Base-by-base conservation (phyloP, 2,329 filamentous ascomycete genomes). In the Dactylonectria macrodidyma region DNA sequence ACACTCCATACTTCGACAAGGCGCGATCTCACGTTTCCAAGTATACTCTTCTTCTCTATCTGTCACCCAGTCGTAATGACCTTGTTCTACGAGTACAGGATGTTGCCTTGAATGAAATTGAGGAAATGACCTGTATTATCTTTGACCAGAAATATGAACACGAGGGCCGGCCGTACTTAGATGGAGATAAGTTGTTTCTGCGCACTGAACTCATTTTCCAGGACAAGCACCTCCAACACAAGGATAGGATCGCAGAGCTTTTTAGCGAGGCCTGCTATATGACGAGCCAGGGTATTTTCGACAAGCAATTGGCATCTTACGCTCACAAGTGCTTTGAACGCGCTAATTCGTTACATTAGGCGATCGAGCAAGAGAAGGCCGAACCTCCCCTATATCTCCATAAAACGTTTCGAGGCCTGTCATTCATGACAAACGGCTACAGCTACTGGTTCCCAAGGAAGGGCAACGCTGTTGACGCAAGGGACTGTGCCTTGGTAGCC, bases 81-180 rank as follows among this genome's bases (percentile, higher is more conserved):
- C 41, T 50, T 19, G 44, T 41, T 30, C 36, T 65, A 11, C 62
- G 57, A 14, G 24, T 65, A 12, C 41, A 56, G n/a, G 62, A 65
- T 24, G 62, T 65, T 51, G 22, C 5, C 47, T 65, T 1, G 10
- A n/a, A 59, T 2, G 41, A 56, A 24, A 24, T 65, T 1, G 24
- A 56, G 10, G 50, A 65, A 34, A 55, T 59, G 56, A 56, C 50
- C 9, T 65, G 62, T 44, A 38, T 65, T 10, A 60, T 65, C 36
- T 65, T 65, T 19, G 62, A 65, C 33, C 62, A 65, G 57, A 41
- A 33, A 44, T 65, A 60, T 10, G 62, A 65, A 16, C 62, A 65
- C n/a, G 57, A 59, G 34, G 62, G 62, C 22, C 57, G 44, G 10
- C 62, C 62, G 26, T 65, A 60, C 12, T n/a, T n/a, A n/a, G 57